phyloP scores from a whole-genome alignment of 805 yeast species.

The Hanseniaspora lindneri region DNA sequence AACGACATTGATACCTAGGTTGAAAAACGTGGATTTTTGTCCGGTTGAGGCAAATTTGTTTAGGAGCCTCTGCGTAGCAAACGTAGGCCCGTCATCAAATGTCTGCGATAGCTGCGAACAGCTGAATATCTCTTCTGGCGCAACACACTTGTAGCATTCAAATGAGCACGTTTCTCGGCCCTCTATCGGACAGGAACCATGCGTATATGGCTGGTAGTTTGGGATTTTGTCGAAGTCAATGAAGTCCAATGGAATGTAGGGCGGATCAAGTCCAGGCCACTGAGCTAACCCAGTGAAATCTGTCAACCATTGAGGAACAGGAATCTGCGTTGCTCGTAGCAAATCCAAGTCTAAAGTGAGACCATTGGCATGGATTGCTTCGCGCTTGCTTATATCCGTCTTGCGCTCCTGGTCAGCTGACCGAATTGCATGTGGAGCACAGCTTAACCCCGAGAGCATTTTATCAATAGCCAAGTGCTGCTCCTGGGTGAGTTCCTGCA shows the following conservation, averaged over 20 bases:
- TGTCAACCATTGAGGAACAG: slow-evolving; percentile 70
- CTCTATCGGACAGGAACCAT: slow-evolving; percentile 47
- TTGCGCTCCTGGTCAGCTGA: no score
- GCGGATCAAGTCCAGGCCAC: slow-evolving; percentile 87
- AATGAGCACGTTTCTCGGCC: slow-evolving; percentile 57
- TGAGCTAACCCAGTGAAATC: slow-evolving; percentile 57
- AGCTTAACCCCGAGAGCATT: not conserved
- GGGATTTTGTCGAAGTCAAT: slow-evolving; percentile 49
- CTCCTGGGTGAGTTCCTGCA: not conserved
- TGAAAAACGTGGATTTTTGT: slow-evolving; percentile 64
- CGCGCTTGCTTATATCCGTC: no score
- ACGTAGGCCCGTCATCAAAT: slow-evolving; percentile 91
- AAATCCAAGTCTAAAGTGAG: slow-evolving; percentile 7
- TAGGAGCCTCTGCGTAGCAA: slow-evolving; percentile 51
- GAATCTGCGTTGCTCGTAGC: slow-evolving; percentile 25
- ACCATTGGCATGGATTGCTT: no score
- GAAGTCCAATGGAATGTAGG: slow-evolving; percentile 70
- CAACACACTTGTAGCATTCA: slow-evolving; percentile 72
- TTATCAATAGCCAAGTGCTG: slow-evolving; percentile 2
- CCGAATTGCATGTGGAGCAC: no score
- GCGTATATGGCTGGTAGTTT: slow-evolving; percentile 35
- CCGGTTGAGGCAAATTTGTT: slow-evolving; percentile 31
- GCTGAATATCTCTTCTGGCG: slow-evolving; percentile 61
- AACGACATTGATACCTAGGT: slow-evolving; percentile 71
- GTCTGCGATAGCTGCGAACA: slow-evolving; percentile 72